Evolutionary conservation across 176 grass and related monocot species (phyloP), one percentile per base, ranked within the genome.

Genomic region (Carex scoparia): DNA sequence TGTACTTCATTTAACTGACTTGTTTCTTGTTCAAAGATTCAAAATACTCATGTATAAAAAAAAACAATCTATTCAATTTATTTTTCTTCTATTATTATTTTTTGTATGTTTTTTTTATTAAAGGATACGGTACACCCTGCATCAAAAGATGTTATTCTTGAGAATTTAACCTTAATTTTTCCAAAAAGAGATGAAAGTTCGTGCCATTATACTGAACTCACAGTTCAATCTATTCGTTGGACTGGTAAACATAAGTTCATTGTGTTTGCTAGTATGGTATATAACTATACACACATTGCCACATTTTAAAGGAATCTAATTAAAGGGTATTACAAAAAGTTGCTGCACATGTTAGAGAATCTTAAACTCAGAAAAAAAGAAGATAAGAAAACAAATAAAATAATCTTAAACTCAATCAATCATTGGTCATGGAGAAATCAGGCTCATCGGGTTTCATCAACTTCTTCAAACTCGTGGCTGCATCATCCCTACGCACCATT

Each of bases 361-460:
- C 48, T 23, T 23, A 23, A 23, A 23, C 23, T 23, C 23, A 23
- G 23, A 23, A 23, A 10, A 64, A 81, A 40, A 63, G 28, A 19
- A 23, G 12, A 37, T 46, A 60, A 61, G 12, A 3, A 81, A 42
- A 81, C 13, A 40, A 81, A 61, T 40, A 61, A 65, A 81, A 81
- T 2, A 65, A 65, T 42, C 79, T 84, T 69, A 92, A 51, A 94
- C 81, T 65, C 46, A 79, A 80, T 94, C 89, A 76, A 76, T 93
- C 92, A 64, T 84, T 58, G 79, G 85, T 86, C 53, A 94, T 58
- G 6, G 92, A 94, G 87, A 94, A 97, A 66, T 94, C 95, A 7
- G 95, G 95, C 84, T 97, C 95, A 60, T 93, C 92, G 2, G 95
- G 95, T 84, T 97, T 97, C 86, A 86, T 84, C 82, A 97, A 91